Percentiles rank a stretch among this genome's conserved stretches.
Conservation (phyloP, 2,329 filamentous ascomycete species). For the Ophiostoma piceae region DNA sequence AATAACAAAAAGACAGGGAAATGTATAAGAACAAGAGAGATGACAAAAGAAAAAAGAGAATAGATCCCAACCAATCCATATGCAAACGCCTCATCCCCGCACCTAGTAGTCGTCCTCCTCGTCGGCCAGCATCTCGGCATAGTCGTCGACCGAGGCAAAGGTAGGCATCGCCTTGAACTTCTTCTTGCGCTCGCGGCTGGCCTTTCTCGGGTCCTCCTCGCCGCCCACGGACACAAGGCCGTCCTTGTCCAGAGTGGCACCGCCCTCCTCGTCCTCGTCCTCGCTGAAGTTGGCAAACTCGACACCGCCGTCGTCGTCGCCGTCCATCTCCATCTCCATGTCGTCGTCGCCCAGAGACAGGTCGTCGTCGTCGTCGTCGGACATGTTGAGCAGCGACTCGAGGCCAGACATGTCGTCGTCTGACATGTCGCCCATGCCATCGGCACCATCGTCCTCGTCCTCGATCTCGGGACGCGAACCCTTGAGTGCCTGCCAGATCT, state of each 20-base stretch:
- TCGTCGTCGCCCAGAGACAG: constrained; percentile 38
- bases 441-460: constrained; percentile 46
- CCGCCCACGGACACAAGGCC: constrained; percentile 27
- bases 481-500: constrained; percentile 37
- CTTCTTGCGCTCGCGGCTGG: constrained; percentile 62
- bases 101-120: constrained; percentile 52
- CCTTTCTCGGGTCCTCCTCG: constrained; percentile 33
- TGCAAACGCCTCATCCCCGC: background rate
- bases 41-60: background rate
- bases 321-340: constrained; percentile 42
- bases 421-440: constrained; percentile 31
- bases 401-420: constrained; percentile 36
- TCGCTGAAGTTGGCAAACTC: constrained; percentile 40
- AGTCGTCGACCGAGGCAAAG: constrained; percentile 91
- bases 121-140: constrained; percentile 73
- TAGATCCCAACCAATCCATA: background rate
- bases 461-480: constrained; percentile 37
- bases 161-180: constrained; percentile 84
- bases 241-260: constrained; percentile 37
- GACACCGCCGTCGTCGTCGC: constrained; percentile 31
- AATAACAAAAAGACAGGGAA: background rate
- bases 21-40: background rate
- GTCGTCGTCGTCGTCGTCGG: constrained; percentile 34
- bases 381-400: constrained; percentile 29
- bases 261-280: constrained; percentile 37